Percentiles rank a stretch among this genome's conserved stretches.
Evolutionary conservation across 768 basidiomycete species (phyloP).

Genomic region (Suillus sp.): DNA sequence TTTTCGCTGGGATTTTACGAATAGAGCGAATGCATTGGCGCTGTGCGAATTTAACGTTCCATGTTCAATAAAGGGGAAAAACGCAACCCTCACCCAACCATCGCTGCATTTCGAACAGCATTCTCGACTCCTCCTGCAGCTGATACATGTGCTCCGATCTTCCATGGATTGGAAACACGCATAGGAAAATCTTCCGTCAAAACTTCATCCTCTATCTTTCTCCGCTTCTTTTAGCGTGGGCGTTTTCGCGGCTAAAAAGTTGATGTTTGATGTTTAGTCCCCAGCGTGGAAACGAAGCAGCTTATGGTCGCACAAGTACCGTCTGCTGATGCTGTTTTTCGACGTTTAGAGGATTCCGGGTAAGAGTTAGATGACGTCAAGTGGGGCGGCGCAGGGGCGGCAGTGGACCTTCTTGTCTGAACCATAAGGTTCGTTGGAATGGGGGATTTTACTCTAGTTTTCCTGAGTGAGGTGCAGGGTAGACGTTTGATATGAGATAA

Average conservation of each 20-base stretch:
- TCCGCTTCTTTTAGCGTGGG: constrained; percentile 11
- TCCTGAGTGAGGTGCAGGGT: background rate
- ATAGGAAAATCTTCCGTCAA: constrained; percentile 32
- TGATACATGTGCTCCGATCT: constrained; percentile 85
- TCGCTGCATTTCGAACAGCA: constrained; percentile 66
- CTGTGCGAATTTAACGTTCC: constrained; percentile 36
- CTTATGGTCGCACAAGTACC: background rate
- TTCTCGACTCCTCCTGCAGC: constrained; percentile 81
- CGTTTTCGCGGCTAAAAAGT: background rate
- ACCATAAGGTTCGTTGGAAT: constrained; percentile 21
- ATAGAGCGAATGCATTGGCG: constrained; percentile 83
- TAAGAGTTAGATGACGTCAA: background rate
- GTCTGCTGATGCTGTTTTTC: background rate
- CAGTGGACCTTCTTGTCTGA: constrained; percentile 24
- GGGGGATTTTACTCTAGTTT: background rate
- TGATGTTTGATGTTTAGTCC: background rate
- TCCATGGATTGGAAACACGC: constrained; percentile 49
- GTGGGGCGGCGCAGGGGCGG: background rate
- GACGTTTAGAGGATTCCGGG: background rate
- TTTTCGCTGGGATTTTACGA: constrained; percentile 81
- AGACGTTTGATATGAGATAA: constrained; percentile 60
- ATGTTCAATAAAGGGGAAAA: background rate
- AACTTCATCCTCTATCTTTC: constrained; percentile 16
- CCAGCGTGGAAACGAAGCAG: no score
- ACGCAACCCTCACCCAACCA: constrained; percentile 54